These are phyloP conservation scores for Deinandra increscens DNA, from an alignment of 129 eudicot genomes.

Conservation along the genomic window DNA sequence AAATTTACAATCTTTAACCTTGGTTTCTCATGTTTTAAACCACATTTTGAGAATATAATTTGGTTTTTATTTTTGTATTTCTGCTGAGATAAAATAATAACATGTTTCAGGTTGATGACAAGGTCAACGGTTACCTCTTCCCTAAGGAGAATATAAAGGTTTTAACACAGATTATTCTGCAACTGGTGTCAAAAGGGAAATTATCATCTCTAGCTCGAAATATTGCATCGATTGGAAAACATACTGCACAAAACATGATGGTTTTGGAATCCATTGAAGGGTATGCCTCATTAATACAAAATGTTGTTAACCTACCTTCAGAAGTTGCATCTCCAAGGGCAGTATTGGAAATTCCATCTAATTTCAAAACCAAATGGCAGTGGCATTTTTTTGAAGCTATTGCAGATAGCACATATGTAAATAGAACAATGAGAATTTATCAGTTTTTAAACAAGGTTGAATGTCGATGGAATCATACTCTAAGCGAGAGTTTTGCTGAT, in stretches of 20 bases:
- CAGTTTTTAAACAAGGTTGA: conserved; percentile 56
- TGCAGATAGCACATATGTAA: conserved; percentile 30
- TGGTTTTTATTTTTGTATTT: conserved; percentile 19
- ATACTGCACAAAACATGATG: conserved; percentile 72
- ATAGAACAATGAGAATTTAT: conserved; percentile 35
- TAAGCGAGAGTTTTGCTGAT: conserved; percentile 37
- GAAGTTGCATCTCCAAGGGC: conserved; percentile 68
- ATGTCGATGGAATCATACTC: conserved; percentile 38
- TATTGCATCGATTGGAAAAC: conserved; percentile 69
- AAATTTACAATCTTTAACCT: conserved; percentile 4
- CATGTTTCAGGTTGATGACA: conserved; percentile 69
- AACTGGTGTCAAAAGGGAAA: conserved; percentile 55
- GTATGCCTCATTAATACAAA: conserved; percentile 66
- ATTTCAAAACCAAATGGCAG: conserved; percentile 65
- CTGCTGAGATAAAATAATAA: conserved; percentile 21
- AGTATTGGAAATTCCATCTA: conserved; percentile 52
- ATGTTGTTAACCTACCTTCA: conserved; percentile 69
- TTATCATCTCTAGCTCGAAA: conserved; percentile 62
- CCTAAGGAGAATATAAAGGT: conserved; percentile 56
- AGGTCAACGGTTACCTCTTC: conserved; percentile 82
- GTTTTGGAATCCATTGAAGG: conserved; percentile 78
- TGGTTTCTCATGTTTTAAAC: no score
- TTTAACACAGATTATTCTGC: conserved; percentile 49
- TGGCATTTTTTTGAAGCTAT: conserved; percentile 63
- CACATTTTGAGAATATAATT: background rate